Evolutionary conservation across 2,329 filamentous ascomycete genomes (phyloP), one percentile per base, ranked within the genome.

Genomic region (Fusarium annulatum): DNA sequence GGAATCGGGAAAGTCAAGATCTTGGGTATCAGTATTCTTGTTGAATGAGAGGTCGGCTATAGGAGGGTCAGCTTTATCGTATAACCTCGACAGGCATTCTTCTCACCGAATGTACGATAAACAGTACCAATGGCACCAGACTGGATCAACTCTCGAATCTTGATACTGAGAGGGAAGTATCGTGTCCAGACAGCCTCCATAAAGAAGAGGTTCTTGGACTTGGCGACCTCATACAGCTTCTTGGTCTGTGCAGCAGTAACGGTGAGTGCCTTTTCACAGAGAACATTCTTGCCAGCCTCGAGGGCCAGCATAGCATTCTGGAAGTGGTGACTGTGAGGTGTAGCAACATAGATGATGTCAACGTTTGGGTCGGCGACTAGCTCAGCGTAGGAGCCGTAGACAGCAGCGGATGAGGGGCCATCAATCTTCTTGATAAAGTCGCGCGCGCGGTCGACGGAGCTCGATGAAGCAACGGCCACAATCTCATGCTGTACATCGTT

Each of bases 101-200:
- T 72, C 85, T 79, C 75, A 88, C 86, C 86, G 64, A 87, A 80
- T 36, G 89, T 88, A 67, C 91, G 88, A 74, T 89, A 90, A 56
- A 93, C 89, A 23, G 86, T 85, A 8, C 91, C 91, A 74, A 90
- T 88, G 73, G 85, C 84, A 34, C 88, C 88, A 3, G 84, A 83
- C 64, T 83, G 76, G 57, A 90, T 85, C 65, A 95, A 83, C 78
- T 95, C 90, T 58, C 93, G 86, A 42, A 95, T 85, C 80, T 93
- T 90, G 80, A 94, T 89, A 78, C 93, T 95, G 18, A 97, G 84
- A 5, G 95, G 95, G 84, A 97, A 96, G 84, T 92, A 96, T 67
- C 95, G 88, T 41, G 94, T 97, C 95, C 94, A 97, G 26, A 97
- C 94, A 48, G 94, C 94, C 83, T 96, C 93, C 93, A 95, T 95